These are phyloP conservation scores for Liquidambar formosana DNA, from an alignment of 164 flowering plant genomes.

Conservation along the genomic window DNA sequence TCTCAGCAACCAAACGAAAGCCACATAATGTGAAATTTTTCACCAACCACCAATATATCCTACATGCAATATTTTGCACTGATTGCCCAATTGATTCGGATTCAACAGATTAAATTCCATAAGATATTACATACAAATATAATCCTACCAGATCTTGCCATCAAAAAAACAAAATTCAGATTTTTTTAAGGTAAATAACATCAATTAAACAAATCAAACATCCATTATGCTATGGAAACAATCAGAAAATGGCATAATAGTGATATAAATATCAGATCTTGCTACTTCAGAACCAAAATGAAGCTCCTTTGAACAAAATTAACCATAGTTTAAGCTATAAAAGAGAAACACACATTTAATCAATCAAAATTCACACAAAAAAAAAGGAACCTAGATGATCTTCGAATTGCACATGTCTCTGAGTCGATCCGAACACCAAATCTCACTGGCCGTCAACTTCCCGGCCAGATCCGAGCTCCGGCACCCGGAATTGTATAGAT, in stretches of 20 bases:
- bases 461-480: slow-evolving; percentile 20
- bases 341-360: not conserved
- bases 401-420: slow-evolving; percentile 3
- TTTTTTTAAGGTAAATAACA: too few relatives aligned
- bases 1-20: not conserved
- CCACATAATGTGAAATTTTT: not conserved
- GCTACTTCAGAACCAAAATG: not conserved
- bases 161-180: slow-evolving; percentile 1
- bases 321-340: not conserved
- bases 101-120: not conserved
- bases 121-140: not conserved
- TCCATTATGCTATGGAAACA: not conserved
- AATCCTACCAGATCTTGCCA: slow-evolving; percentile 2
- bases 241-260: not conserved
- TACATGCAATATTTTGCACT: not conserved
- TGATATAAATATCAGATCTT: slow-evolving; percentile 13
- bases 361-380: not conserved
- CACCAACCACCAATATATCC: not conserved
- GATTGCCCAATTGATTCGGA: not conserved
- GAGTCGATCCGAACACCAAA: not conserved
- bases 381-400: slow-evolving; percentile 17
- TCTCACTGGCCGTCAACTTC: not conserved
- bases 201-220: too few relatives aligned
- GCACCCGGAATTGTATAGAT: not conserved
- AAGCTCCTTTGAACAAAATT: not conserved